A percentile compares a stretch with the other conserved stretches of the same genome.
phyloP scores from a whole-genome alignment of 106 monocot species.

The Dioscorea zingiberensis region DNA sequence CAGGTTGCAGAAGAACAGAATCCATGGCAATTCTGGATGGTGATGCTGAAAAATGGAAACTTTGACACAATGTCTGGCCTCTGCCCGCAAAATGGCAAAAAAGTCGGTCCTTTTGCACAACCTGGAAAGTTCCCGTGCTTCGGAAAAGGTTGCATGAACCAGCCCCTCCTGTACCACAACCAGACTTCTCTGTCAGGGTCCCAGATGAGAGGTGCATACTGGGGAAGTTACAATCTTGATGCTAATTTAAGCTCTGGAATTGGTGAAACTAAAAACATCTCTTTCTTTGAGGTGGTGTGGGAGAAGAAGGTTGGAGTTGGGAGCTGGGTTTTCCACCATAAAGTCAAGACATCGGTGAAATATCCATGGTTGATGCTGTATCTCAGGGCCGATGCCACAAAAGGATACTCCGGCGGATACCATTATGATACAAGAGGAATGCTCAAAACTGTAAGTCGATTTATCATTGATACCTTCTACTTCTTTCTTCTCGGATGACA shows the following conservation, averaged over 20 bases:
- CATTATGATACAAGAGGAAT: constrained; percentile 86
- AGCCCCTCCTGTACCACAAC: constrained; percentile 57
- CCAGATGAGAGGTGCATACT: constrained; percentile 47
- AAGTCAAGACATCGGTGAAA: constrained; percentile 44
- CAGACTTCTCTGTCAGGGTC: constrained; percentile 21
- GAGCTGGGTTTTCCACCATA: constrained; percentile 69
- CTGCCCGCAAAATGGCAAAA: constrained; percentile 62
- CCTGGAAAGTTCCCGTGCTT: constrained; percentile 74
- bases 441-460: constrained; percentile 50
- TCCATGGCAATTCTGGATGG: constrained; percentile 94
- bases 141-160: constrained; percentile 85
- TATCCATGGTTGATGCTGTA: constrained; percentile 98
- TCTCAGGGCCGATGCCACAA: constrained; percentile 75
- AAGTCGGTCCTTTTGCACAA: constrained; percentile 51
- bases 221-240: constrained; percentile 64
- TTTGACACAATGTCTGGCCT: constrained; percentile 57
- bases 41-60: constrained; percentile 94
- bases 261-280: constrained; percentile 9
- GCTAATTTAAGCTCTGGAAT: constrained; percentile 7
- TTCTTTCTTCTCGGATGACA: not conserved
- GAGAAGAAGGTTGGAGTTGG: constrained; percentile 52
- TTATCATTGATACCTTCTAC: too few species aligned
- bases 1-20: constrained; percentile 33
- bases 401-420: constrained; percentile 75
- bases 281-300: constrained; percentile 71